phyloP scores from a whole-genome alignment of 2,329 filamentous ascomycete species.

The Aspergillus oerlinghausenensis region DNA sequence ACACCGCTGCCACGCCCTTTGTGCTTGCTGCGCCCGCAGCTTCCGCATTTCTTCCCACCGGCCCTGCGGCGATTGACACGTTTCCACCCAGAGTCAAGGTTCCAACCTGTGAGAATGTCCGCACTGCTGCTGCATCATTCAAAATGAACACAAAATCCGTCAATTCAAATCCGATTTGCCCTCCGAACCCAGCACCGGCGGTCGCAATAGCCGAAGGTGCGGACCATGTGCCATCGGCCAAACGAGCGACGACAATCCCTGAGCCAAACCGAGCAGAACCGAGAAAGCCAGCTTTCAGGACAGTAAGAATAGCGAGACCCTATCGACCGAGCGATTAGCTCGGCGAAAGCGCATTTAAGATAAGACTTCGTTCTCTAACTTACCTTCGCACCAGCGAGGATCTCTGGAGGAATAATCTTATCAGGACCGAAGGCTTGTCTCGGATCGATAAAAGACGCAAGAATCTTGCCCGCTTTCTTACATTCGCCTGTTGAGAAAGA shows the following conservation, averaged over 20 bases:
- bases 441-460: slow-evolving; percentile 91
- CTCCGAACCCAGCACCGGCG: slow-evolving; percentile 47
- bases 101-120: slow-evolving; percentile 88
- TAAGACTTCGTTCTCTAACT: slow-evolving; percentile 1
- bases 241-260: slow-evolving; percentile 46
- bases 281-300: slow-evolving; percentile 48
- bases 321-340: slow-evolving; percentile 19
- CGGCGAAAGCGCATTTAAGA: background rate
- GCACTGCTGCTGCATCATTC: slow-evolving; percentile 84
- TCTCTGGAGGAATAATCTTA: slow-evolving; percentile 88
- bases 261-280: slow-evolving; percentile 49
- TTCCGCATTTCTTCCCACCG: slow-evolving; percentile 90
- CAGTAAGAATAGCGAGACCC: slow-evolving; percentile 48
- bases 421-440: slow-evolving; percentile 90
- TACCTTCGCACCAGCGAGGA: slow-evolving; percentile 90
- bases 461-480: slow-evolving; percentile 93
- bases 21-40: slow-evolving; percentile 90
- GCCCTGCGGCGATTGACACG: slow-evolving; percentile 90
- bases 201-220: slow-evolving; percentile 48
- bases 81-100: slow-evolving; percentile 92
- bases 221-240: slow-evolving; percentile 47
- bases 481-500: slow-evolving; percentile 69
- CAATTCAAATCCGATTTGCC: slow-evolving; percentile 49
- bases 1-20: slow-evolving; percentile 83
- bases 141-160: slow-evolving; percentile 90